These are phyloP conservation scores for Tetradesmus obliquus DNA, from an alignment of 139 green algal genomes.

Conservation along the genomic window DNA sequence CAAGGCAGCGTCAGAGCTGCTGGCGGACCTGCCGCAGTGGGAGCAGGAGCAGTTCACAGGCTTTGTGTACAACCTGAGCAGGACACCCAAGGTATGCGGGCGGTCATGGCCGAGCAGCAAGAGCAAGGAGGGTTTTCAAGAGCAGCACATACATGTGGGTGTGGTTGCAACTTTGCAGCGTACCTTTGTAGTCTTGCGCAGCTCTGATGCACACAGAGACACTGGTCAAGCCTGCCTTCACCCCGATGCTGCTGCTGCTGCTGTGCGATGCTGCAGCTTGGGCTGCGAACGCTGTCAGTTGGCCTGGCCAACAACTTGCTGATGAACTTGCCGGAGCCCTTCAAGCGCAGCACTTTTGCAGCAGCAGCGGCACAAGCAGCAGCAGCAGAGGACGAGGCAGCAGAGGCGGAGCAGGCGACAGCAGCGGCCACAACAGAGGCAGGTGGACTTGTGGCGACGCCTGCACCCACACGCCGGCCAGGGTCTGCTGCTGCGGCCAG, in stretches of 20 bases:
- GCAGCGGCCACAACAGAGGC: background rate
- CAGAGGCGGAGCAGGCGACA: background rate
- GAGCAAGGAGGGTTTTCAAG: background rate
- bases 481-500: background rate
- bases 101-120: background rate
- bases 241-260: background rate
- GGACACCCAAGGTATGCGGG: background rate
- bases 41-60: conserved; percentile 55
- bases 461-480: background rate
- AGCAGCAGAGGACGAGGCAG: background rate
- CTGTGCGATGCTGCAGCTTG: conserved; percentile 48
- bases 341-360: conserved; percentile 47
- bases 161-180: background rate
- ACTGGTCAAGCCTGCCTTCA: background rate
- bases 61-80: conserved; percentile 46
- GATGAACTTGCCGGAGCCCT: conserved; percentile 57
- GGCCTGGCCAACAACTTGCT: conserved; percentile 71
- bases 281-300: conserved; percentile 65
- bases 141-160: background rate
- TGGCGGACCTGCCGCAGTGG: conserved; percentile 45
- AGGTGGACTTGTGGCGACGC: background rate
- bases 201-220: background rate
- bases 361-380: background rate
- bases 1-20: conserved; percentile 49
- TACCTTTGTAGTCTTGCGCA: background rate